Base-by-base conservation (phyloP, 129 eudicot genomes). In the Tagetes patula region DNA sequence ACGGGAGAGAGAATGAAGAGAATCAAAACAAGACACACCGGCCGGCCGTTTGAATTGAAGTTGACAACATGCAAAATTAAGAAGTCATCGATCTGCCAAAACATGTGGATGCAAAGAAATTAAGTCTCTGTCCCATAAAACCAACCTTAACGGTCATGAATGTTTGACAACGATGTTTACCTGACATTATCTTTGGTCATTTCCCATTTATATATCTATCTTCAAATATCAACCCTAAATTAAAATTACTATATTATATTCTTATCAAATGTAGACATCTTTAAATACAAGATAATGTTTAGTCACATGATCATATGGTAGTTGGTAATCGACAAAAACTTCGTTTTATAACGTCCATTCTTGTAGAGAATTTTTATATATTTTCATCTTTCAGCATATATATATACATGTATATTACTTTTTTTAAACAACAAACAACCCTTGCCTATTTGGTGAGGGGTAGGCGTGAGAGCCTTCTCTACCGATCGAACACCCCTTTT, bases 131-230 rank as follows among this genome's bases (percentile, higher is more conserved):
- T 55, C 80, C 55, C 40, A 48, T 70, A 41, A 75, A 76, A 76
- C 74, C 73, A 67, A 75, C 79, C 67, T 40, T 75, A 77, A 77
- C 82, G 72, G 76, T 45, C 67, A 62, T 78, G 55, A 64, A 70
- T 52, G 52, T 49, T 42, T 70, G n/a, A 78, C 77, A 75, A 40
- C 32, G 73, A 75, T 52, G 67, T 53, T 65, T 65, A 75, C 79
- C 79, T 2, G 72, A 75, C 72, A 39, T 53, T 65, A 53, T 67
- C 77, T 50, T 58, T 45, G 58, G 64, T 32, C 76, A 58, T 36
- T 70, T n/a, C 12, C 36, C 7, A 56, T 30, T 71, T 58, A 12
- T 39, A 41, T 41, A 8, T 55, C 27, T 52, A 30, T 42, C 65
- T 50, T 10, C 39, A 32, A 58, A 58, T 58, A 58, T 31, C 8